Evolutionary conservation across 225 moss, liverwort and hornwort species (phyloP).

Genomic region (Rhytidiadelphus loreus): DNA sequence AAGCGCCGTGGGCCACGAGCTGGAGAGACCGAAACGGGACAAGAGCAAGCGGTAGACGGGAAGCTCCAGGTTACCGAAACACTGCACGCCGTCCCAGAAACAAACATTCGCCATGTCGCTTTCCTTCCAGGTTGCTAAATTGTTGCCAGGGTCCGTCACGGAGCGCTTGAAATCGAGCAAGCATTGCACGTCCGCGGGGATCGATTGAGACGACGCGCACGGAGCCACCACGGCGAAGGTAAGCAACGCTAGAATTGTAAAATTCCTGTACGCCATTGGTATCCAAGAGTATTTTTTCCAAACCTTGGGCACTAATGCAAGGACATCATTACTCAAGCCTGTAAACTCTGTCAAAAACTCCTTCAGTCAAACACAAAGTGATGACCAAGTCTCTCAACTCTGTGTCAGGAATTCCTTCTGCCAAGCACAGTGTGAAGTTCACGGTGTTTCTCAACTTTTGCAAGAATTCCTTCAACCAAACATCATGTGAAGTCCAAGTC

Average conservation of each 20-base stretch:
- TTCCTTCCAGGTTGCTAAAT: not conserved
- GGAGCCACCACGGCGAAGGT: not conserved
- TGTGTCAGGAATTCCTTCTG: not conserved
- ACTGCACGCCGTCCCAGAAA: conserved; percentile 16
- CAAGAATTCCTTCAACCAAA: not conserved
- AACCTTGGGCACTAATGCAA: not conserved
- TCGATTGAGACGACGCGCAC: not conserved
- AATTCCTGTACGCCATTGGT: not conserved
- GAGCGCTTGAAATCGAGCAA: conserved; percentile 19
- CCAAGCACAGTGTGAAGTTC: not conserved
- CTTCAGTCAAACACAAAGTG: not conserved
- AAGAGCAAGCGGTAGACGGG: conserved; percentile 16
- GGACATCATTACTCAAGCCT: not conserved
- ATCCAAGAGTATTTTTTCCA: not conserved
- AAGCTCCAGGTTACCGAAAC: not conserved
- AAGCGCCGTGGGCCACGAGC: conserved; percentile 23
- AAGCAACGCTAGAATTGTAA: not conserved
- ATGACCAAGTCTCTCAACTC: not conserved
- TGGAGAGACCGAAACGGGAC: not conserved
- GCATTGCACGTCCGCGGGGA: conserved; percentile 5
- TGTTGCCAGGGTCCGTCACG: conserved; percentile 6
- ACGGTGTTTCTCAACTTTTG: not conserved
- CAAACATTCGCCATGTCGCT: not conserved
- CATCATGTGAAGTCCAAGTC: not conserved
- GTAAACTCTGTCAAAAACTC: not conserved